These are phyloP conservation scores for Rhynchosporium graminicola DNA, from an alignment of 2,329 filamentous ascomycete genomes.

Conservation along the genomic window DNA sequence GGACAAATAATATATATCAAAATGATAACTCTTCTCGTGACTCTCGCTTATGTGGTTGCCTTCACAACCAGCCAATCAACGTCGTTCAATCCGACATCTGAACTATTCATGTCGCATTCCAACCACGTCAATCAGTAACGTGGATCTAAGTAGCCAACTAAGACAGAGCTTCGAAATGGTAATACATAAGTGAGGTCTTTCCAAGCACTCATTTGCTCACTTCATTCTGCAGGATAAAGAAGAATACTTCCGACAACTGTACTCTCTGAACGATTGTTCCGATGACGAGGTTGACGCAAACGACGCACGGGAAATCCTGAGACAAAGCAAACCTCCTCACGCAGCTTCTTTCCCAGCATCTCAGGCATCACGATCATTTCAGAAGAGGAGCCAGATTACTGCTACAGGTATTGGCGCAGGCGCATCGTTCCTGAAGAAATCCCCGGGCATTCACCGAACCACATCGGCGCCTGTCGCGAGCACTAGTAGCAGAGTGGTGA, in stretches of 20 bases:
- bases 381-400: constrained; percentile 16
- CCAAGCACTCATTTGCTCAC: constrained; percentile 4
- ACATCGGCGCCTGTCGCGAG: constrained; percentile 31
- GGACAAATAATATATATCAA: too few species aligned
- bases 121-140: not conserved
- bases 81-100: not conserved
- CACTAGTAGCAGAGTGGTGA: not conserved
- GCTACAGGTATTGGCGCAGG: not conserved
- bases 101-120: not conserved
- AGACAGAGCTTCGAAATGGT: constrained; percentile 4
- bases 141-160: not conserved
- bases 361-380: constrained; percentile 41
- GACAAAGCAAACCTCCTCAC: constrained; percentile 25
- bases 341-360: constrained; percentile 39
- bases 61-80: constrained; percentile 10
- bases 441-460: constrained; percentile 30
- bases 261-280: constrained; percentile 33
- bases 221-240: constrained; percentile 22
- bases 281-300: constrained; percentile 34
- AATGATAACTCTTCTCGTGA: constrained; percentile 1
- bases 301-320: constrained; percentile 24
- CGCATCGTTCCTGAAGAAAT: constrained; percentile 21
- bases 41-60: constrained; percentile 12
- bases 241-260: constrained; percentile 34
- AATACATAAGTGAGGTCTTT: not conserved